Evolutionary conservation across 2,329 filamentous ascomycete genomes (phyloP).

Genomic region (Ophiostoma novo-ulmi): DNA sequence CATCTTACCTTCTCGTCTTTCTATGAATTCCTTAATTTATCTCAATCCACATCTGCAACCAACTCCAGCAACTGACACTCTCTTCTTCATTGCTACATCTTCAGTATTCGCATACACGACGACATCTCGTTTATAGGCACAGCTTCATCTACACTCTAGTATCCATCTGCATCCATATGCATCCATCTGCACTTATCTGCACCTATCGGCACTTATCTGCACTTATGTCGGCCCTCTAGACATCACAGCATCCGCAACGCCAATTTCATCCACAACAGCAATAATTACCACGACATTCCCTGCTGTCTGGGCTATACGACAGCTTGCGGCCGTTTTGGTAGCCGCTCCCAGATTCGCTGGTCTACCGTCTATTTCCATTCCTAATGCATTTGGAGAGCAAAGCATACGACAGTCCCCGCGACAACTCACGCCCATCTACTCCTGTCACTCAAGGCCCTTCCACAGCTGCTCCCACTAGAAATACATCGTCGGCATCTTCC

Average conservation of each 20-base stretch:
- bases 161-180: background rate
- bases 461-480: background rate
- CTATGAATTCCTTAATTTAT: background rate
- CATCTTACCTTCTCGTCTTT: background rate
- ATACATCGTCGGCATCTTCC: background rate
- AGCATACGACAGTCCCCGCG: slow-evolving; percentile 1
- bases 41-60: background rate
- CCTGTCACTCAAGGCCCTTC: background rate
- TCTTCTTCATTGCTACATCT: background rate
- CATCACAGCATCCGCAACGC: background rate
- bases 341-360: background rate
- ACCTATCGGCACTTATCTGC: background rate
- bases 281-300: background rate
- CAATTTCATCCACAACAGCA: background rate
- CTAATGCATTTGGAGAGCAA: slow-evolving; percentile 24
- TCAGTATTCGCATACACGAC: background rate
- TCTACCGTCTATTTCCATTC: background rate
- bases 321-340: background rate
- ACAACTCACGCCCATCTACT: background rate
- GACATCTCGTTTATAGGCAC: too few relatives aligned
- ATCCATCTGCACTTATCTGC: background rate
- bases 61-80: background rate
- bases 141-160: too few relatives aligned
- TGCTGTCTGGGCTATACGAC: background rate
- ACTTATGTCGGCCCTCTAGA: background rate